Evolutionary conservation across 352 stramenopile genomes (phyloP), one percentile per base, ranked within the genome.

Genomic region (Phytophthora pini): DNA sequence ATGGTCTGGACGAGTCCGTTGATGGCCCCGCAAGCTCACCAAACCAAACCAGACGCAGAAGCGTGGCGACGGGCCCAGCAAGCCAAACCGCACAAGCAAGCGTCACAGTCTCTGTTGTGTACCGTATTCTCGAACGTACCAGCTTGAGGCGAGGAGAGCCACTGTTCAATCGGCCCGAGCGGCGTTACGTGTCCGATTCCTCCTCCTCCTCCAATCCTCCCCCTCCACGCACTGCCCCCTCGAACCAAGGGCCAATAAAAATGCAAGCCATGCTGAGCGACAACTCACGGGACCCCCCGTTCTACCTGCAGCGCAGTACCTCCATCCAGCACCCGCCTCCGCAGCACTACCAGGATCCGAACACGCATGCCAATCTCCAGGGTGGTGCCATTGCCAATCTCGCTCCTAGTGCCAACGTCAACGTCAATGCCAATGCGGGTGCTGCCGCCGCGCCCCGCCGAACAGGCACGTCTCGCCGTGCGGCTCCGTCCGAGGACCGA

Each of bases 201-300:
- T 34, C 29, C 32, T 45, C 15, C 44, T 39, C 45, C 41, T 34
- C 34, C 36, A 2, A 34, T 27, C 56, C 43, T 45, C 29, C 46
- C 45, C 27, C 29, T 38, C n/a, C 26, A 6, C 26, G 43, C 26
- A 49, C 15, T 44, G 31, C 29, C 13, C 24, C 26, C 7, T 40
- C 24, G 13, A 39, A 59, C 43, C 46, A 49, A 61, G 12, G 29
- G 26, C 24, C 45, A 61, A 61, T 55, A 60, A 56, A 20, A 38
- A 77, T 78, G 70, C 70, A 78, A 72, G 65, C 70, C 5, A 78
- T 78, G 70, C 60, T 78, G 2, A 72, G 60, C 41, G 65, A 78
- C 17, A 63, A 46, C 32, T 46, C 61, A 39, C 61, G 56, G 38
- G 70, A 78, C 20, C 61, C 56, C 1, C 70, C 70, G 41, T 78